Percentiles rank a stretch among this genome's conserved stretches.
These are phyloP conservation scores for Syzygium oleosum DNA, from an alignment of 345 rosid genomes.

Conservation along the genomic window DNA sequence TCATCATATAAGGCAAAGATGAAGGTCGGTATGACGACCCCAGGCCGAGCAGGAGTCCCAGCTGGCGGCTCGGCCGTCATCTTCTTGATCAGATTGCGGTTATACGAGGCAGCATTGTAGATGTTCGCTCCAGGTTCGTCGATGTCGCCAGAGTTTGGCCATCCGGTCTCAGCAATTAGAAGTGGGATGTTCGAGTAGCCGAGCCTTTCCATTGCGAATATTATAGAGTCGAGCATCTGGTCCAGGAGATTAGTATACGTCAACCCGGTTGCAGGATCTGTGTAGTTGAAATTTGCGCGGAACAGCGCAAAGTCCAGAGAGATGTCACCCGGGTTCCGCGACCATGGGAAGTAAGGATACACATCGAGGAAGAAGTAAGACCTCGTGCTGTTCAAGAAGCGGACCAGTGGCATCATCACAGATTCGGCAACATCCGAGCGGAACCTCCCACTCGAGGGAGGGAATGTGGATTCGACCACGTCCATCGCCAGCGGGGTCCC, in stretches of 20 bases:
- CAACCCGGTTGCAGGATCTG: constrained; percentile 43
- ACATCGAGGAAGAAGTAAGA: constrained; percentile 69
- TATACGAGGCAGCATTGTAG: constrained; percentile 67
- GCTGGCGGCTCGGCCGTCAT: constrained; percentile 31
- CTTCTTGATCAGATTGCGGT: constrained; percentile 50
- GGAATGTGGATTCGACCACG: constrained; percentile 32
- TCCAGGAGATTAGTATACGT: constrained; percentile 63
- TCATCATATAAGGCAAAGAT: constrained; percentile 63
- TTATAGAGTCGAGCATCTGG: constrained; percentile 68
- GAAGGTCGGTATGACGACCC: constrained; percentile 41
- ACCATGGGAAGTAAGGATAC: constrained; percentile 79
- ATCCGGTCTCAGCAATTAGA: constrained; percentile 72
- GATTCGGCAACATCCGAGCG: constrained; percentile 34
- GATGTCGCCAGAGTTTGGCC: constrained; percentile 71
- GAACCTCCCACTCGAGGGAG: constrained; percentile 63
- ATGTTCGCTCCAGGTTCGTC: constrained; percentile 59
- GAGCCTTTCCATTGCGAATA: constrained; percentile 51
- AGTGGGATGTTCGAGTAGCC: constrained; percentile 42
- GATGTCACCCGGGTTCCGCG: constrained; percentile 25
- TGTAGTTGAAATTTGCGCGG: constrained; percentile 26
- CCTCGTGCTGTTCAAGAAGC: constrained; percentile 50
- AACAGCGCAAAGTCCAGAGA: constrained; percentile 47
- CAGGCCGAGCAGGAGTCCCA: constrained; percentile 78
- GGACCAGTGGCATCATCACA: constrained; percentile 50
- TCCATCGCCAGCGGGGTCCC: constrained; percentile 83